Evolutionary conservation across 2,329 filamentous ascomycete species (phyloP).

Genomic region (Xylariomycetidae sp.): DNA sequence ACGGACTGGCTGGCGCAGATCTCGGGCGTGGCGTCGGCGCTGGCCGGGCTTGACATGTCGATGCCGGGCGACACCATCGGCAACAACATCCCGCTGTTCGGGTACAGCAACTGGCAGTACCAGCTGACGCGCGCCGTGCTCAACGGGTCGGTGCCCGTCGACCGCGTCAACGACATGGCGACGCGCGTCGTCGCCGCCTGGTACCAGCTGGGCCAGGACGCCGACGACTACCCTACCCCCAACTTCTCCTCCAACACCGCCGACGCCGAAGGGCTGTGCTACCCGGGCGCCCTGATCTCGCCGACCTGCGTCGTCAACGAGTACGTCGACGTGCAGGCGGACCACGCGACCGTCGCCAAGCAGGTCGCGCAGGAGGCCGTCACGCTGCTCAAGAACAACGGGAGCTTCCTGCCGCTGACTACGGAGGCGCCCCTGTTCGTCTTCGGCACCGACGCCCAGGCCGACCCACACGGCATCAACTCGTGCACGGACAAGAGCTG

Average conservation of each 20-base stretch:
- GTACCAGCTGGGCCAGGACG: conserved; percentile 56
- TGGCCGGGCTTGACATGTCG: conserved; percentile 67
- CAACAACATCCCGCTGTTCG: conserved; percentile 43
- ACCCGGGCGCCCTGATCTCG: conserved; percentile 54
- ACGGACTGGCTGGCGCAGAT: conserved; percentile 74
- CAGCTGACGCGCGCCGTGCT: conserved; percentile 50
- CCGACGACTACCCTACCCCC: conserved; percentile 45
- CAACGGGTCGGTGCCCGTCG: conserved; percentile 53
- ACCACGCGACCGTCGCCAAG: conserved; percentile 46
- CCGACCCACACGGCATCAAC: conserved; percentile 55
- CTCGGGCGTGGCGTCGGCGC: conserved; percentile 66
- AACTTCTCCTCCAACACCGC: conserved; percentile 59
- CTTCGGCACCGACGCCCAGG: conserved; percentile 50
- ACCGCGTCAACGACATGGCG: conserved; percentile 52
- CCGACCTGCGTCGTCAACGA: conserved; percentile 62
- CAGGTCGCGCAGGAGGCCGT: conserved; percentile 54
- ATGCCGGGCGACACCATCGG: conserved; percentile 54
- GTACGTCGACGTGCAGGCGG: conserved; percentile 58
- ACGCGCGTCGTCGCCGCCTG: conserved; percentile 54
- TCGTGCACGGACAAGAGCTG: conserved; percentile 63
- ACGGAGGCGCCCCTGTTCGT: conserved; percentile 36
- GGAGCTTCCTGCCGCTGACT: conserved; percentile 47
- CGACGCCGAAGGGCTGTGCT: conserved; percentile 49
- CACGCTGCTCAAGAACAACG: conserved; percentile 60
- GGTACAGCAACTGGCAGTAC: conserved; percentile 49